Percentiles rank a stretch among this genome's conserved stretches.
These are phyloP conservation scores for Graphilbum ipis-grandicollis DNA, from an alignment of 2,329 filamentous ascomycete genomes.

Conservation along the genomic window DNA sequence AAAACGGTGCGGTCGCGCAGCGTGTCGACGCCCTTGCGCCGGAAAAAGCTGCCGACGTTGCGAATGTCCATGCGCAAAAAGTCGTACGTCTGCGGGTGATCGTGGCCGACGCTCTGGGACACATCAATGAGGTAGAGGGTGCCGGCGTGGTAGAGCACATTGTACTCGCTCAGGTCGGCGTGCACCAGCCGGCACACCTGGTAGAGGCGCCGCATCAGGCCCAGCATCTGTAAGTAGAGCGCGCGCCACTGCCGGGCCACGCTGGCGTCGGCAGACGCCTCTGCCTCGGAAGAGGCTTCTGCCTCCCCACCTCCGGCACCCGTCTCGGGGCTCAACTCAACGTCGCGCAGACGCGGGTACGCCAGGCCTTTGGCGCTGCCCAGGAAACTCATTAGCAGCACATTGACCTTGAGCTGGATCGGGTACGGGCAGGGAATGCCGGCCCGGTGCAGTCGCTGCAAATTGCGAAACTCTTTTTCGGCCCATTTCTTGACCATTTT, in stretches of 20 bases:
- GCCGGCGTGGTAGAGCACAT: slow-evolving; percentile 73
- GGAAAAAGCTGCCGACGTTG: slow-evolving; percentile 89
- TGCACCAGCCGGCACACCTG: slow-evolving; percentile 85
- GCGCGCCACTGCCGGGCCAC: slow-evolving; percentile 46
- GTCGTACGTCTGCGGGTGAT: slow-evolving; percentile 81
- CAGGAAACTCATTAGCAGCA: slow-evolving; percentile 86
- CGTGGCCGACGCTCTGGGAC: slow-evolving; percentile 91
- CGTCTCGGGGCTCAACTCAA: slow-evolving; percentile 35
- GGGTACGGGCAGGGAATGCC: slow-evolving; percentile 86
- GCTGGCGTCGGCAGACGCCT: too few species aligned
- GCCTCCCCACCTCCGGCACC: slow-evolving; percentile 18
- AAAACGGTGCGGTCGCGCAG: slow-evolving; percentile 68
- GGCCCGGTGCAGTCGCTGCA: slow-evolving; percentile 66
- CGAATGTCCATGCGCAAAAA: slow-evolving; percentile 98
- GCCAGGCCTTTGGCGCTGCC: slow-evolving; percentile 76
- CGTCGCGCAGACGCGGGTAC: slow-evolving; percentile 77
- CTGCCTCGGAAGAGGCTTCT: too few species aligned
- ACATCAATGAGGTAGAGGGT: slow-evolving; percentile 92
- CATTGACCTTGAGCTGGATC: slow-evolving; percentile 76
- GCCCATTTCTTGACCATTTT: slow-evolving; percentile 99
- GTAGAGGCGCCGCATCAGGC: slow-evolving; percentile 85
- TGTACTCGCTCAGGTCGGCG: slow-evolving; percentile 96
- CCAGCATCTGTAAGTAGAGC: slow-evolving; percentile 69
- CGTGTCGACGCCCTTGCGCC: slow-evolving; percentile 64
- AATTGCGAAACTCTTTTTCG: slow-evolving; percentile 93